Conservation (phyloP, 345 rosid species). For the Geranium rotundifolium region DNA sequence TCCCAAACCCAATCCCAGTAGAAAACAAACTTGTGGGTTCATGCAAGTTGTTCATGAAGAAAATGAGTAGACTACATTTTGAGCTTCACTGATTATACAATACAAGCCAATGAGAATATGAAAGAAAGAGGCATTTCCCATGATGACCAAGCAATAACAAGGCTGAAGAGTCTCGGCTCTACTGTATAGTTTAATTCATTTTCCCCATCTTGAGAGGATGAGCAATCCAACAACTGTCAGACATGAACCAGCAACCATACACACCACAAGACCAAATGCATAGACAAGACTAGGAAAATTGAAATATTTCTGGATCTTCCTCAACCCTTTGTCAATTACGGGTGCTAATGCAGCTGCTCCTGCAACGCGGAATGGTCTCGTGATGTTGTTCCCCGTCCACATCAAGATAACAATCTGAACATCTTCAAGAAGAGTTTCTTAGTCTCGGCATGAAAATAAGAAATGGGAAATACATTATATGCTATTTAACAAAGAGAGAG, state of each 20-base stretch:
- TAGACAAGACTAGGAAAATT: slow-evolving; percentile 17
- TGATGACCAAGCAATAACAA: too few species aligned
- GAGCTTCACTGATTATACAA: too few species aligned
- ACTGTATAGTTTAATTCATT: not conserved
- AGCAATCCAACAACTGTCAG: slow-evolving; percentile 19
- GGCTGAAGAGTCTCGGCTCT: too few species aligned
- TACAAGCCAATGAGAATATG: too few species aligned
- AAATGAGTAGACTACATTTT: too few species aligned
- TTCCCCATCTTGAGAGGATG: slow-evolving; percentile 29
- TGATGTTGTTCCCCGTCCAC: slow-evolving; percentile 36
- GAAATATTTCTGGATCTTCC: slow-evolving; percentile 24
- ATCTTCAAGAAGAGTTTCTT: not conserved
- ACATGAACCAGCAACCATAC: slow-evolving; percentile 19
- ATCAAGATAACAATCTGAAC: slow-evolving; percentile 29
- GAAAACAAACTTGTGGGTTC: too few species aligned
- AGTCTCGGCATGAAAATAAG: too few species aligned
- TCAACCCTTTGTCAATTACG: slow-evolving; percentile 21
- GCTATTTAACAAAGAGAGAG: too few species aligned
- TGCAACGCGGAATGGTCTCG: slow-evolving; percentile 31
- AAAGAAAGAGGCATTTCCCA: too few species aligned
- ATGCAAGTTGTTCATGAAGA: too few species aligned
- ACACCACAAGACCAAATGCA: slow-evolving; percentile 25
- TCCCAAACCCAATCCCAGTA: too few species aligned
- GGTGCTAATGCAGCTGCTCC: slow-evolving; percentile 35
- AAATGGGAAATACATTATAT: too few species aligned